Evolutionary conservation across 345 rosid genomes (phyloP).

Genomic region (Capsella bursapastoris): DNA sequence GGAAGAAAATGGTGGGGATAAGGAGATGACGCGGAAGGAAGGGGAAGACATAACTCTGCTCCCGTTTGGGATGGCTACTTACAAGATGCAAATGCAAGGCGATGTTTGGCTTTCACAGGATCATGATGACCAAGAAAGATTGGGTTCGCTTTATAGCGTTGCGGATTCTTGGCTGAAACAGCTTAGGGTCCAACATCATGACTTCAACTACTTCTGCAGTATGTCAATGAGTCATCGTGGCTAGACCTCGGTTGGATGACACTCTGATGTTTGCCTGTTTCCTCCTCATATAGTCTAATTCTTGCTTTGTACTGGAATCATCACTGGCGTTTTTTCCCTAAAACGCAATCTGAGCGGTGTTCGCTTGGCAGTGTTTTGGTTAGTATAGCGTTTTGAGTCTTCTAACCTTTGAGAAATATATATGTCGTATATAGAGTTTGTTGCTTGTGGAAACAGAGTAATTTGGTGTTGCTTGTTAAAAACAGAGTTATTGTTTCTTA

Average conservation of each 20-base stretch:
- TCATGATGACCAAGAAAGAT: slow-evolving; percentile 75
- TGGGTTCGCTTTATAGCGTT: slow-evolving; percentile 78
- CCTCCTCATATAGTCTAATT: slow-evolving; percentile 11
- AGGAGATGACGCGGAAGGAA: slow-evolving; percentile 53
- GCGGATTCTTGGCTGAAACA: slow-evolving; percentile 99
- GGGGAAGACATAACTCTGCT: slow-evolving; percentile 67
- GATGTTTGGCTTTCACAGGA: slow-evolving; percentile 83
- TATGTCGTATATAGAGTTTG: slow-evolving; percentile 41
- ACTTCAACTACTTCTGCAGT: slow-evolving; percentile 84
- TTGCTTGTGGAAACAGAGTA: slow-evolving; percentile 42
- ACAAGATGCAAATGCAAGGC: slow-evolving; percentile 99
- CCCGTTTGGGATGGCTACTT: slow-evolving; percentile 89
- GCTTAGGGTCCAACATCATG: slow-evolving; percentile 91
- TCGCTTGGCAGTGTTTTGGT: slow-evolving; percentile 33
- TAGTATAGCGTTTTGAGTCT: slow-evolving; percentile 39
- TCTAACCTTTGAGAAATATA: slow-evolving; percentile 32
- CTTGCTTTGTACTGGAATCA: slow-evolving; percentile 19
- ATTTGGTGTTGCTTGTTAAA: slow-evolving; percentile 34
- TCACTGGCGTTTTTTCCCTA: slow-evolving; percentile 21
- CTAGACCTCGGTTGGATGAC: slow-evolving; percentile 43
- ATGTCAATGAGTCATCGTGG: slow-evolving; percentile 57
- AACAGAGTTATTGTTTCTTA: slow-evolving; percentile 34
- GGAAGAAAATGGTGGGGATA: slow-evolving; percentile 58
- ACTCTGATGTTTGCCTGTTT: not conserved
- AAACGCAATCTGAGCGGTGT: not conserved